Evolutionary conservation across 257 asterid genomes (phyloP).

Genomic region (Paulownia fortunei): DNA sequence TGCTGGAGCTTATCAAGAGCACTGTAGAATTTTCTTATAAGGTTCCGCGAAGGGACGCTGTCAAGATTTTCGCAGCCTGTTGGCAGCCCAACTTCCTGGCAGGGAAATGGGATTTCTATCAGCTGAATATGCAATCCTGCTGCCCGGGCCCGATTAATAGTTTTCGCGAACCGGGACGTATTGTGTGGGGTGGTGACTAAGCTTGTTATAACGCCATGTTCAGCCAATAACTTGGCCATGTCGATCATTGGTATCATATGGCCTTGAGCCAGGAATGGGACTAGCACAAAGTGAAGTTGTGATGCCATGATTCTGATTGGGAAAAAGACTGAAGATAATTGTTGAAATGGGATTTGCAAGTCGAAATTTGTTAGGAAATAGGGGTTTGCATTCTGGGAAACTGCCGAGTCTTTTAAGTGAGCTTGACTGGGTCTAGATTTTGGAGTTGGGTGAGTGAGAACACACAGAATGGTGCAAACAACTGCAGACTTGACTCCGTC

Average conservation of each 20-base stretch:
- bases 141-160: constrained; percentile 49
- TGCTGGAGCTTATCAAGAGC: constrained; percentile 55
- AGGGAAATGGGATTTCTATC: constrained; percentile 65
- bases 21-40: constrained; percentile 50
- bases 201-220: constrained; percentile 58
- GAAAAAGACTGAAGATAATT: not conserved
- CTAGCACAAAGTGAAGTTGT: constrained; percentile 56
- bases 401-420: constrained; percentile 21
- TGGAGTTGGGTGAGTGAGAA: constrained; percentile 8
- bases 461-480: too few species aligned
- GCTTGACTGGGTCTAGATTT: constrained; percentile 32
- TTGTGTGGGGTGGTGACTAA: constrained; percentile 69
- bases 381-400: not conserved
- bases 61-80: constrained; percentile 77
- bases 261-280: constrained; percentile 80
- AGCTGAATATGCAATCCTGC: constrained; percentile 49
- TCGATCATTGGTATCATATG: constrained; percentile 84
- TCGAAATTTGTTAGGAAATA: too few species aligned
- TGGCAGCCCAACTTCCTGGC: constrained; percentile 64
- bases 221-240: constrained; percentile 65
- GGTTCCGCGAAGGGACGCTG: constrained; percentile 65
- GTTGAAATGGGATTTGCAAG: not conserved
- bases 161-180: constrained; percentile 44
- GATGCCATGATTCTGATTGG: not conserved
- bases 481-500: constrained; percentile 26